phyloP scores from a whole-genome alignment of 1,284 basidiomycete species.

The Fomitopsis palustris region DNA sequence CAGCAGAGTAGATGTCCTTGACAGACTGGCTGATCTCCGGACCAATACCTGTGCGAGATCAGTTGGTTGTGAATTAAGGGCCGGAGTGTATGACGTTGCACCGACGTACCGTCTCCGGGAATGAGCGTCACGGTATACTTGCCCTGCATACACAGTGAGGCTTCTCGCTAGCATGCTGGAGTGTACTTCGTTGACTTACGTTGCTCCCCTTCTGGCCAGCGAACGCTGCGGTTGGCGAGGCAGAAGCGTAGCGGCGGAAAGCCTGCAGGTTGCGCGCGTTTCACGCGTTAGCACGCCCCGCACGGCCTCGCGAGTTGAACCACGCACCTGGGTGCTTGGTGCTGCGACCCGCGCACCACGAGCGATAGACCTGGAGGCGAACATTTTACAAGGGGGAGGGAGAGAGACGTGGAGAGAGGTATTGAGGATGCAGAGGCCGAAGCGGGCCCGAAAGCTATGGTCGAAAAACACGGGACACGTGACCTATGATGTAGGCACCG shows the following conservation, averaged over 20 bases:
- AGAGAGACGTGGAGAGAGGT: constrained; percentile 17
- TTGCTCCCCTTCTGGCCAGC: constrained; percentile 84
- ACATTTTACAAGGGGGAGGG: constrained; percentile 41
- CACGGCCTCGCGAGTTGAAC: background rate
- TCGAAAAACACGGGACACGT: constrained; percentile 21
- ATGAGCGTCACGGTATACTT: constrained; percentile 95
- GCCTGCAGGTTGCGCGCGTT: constrained; percentile 33
- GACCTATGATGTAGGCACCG: constrained; percentile 25
- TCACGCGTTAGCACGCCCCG: background rate
- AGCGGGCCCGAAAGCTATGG: constrained; percentile 13
- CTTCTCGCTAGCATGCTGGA: background rate
- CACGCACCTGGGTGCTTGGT: constrained; percentile 41
- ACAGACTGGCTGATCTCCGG: constrained; percentile 97
- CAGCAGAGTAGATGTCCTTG: constrained; percentile 90
- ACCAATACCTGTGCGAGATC: constrained; percentile 75
- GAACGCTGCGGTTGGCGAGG: constrained; percentile 80
- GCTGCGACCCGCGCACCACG: constrained; percentile 50
- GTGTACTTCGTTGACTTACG: constrained; percentile 46
- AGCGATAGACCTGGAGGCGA: constrained; percentile 53
- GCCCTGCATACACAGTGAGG: constrained; percentile 49
- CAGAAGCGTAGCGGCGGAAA: constrained; percentile 63
- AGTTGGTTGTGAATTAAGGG: constrained; percentile 13
- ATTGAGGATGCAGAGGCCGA: constrained; percentile 18
- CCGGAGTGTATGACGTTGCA: constrained; percentile 3
- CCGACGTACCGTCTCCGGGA: constrained; percentile 79